A percentile compares a stretch with the other conserved stretches of the same genome.
These are phyloP conservation scores for Diddensiella caesifluorescens DNA, from an alignment of 805 yeast genomes.

Conservation along the genomic window DNA sequence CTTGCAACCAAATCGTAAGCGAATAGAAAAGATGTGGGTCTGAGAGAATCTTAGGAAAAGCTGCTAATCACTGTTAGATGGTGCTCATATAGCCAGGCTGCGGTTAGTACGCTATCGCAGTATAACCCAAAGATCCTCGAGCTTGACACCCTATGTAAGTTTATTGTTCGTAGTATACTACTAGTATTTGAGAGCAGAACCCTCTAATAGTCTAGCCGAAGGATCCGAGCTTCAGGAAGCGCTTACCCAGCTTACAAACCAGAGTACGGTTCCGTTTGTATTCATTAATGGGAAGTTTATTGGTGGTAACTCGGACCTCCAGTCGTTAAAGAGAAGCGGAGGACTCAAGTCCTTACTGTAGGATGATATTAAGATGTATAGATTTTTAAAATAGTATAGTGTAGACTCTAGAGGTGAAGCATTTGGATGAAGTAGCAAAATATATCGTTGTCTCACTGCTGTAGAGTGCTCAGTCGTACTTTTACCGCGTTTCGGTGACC, in stretches of 20 bases:
- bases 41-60: slow-evolving; percentile 4
- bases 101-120: slow-evolving; percentile 39
- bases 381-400: too few species aligned
- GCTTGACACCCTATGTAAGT: slow-evolving; percentile 37
- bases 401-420: too few species aligned
- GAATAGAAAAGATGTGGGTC: neutral
- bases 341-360: slow-evolving; percentile 42
- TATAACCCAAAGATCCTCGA: slow-evolving; percentile 50
- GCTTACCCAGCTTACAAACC: slow-evolving; percentile 71
- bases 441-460: neutral
- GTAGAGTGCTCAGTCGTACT: slow-evolving; percentile 64
- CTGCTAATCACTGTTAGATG: slow-evolving; percentile 27
- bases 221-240: slow-evolving; percentile 82
- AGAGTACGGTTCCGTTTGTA: slow-evolving; percentile 88
- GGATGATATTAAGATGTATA: neutral
- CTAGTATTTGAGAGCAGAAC: neutral
- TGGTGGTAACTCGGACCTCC: slow-evolving; percentile 91
- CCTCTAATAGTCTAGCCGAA: slow-evolving; percentile 37
- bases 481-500: slow-evolving; percentile 97
- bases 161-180: neutral
- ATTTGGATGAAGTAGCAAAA: too few species aligned
- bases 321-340: slow-evolving; percentile 57
- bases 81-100: slow-evolving; percentile 50
- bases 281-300: slow-evolving; percentile 88
- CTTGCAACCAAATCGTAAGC: slow-evolving; percentile 65